Conservation (phyloP, 371 early-diverging fungal species). For the Fennellomyces sp. region DNA sequence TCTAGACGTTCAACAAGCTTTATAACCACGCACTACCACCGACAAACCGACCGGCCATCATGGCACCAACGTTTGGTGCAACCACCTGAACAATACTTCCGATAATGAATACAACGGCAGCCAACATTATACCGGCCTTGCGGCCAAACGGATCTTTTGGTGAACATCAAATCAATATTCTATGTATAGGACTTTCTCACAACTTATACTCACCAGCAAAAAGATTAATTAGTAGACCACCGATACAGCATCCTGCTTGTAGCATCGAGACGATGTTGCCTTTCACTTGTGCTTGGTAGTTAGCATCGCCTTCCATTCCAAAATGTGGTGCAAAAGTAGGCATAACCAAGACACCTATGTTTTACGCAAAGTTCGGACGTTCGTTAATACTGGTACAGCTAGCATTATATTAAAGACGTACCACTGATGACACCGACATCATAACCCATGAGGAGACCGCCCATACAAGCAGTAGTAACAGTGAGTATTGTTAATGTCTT, state of each 20-base stretch:
- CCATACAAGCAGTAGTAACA: constrained; percentile 41
- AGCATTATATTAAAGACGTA: too few relatives aligned
- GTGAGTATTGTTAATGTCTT: constrained; percentile 36
- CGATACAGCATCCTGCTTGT: constrained; percentile 49
- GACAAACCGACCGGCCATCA: constrained; percentile 50
- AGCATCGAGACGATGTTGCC: constrained; percentile 46
- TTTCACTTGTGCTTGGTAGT: constrained; percentile 28
- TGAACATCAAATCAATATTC: too few relatives aligned
- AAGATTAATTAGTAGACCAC: constrained; percentile 42
- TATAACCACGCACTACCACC: constrained; percentile 37
- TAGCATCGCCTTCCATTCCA: constrained; percentile 31
- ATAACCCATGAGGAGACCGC: constrained; percentile 53
- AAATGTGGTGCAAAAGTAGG: constrained; percentile 41
- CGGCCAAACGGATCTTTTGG: constrained; percentile 46
- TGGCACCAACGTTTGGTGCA: constrained; percentile 32
- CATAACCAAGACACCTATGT: constrained; percentile 45
- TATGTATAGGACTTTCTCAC: too few relatives aligned
- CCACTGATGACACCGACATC: constrained; percentile 38
- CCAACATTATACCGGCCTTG: constrained; percentile 37
- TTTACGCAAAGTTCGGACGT: too few relatives aligned
- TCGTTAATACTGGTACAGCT: too few relatives aligned
- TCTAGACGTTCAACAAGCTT: background rate
- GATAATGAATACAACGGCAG: constrained; percentile 30
- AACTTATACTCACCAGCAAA: constrained; percentile 32
- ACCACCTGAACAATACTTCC: constrained; percentile 43